phyloP scores from a whole-genome alignment of 768 basidiomycete species.

The Fomitopsis serialis region DNA sequence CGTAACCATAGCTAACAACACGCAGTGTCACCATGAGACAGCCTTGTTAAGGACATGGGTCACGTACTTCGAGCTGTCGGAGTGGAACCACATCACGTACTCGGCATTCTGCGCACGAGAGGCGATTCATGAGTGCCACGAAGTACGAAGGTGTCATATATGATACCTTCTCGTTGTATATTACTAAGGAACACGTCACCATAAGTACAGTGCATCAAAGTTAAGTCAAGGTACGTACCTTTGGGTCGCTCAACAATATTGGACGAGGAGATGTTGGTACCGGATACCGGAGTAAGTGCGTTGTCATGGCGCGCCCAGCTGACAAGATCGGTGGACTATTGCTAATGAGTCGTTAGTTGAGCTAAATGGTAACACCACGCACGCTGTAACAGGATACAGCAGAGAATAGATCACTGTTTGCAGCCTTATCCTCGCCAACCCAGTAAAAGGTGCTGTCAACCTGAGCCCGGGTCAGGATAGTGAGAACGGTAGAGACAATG shows the following conservation, averaged over 20 bases:
- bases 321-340: constrained; percentile 43
- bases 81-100: constrained; percentile 73
- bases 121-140: not conserved
- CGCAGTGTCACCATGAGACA: not conserved
- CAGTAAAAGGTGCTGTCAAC: constrained; percentile 54
- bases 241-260: constrained; percentile 63
- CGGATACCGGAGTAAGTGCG: constrained; percentile 47
- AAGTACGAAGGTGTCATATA: not conserved
- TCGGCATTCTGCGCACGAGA: constrained; percentile 39
- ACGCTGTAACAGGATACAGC: constrained; percentile 59
- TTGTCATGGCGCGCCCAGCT: constrained; percentile 56
- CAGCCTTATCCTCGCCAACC: constrained; percentile 59
- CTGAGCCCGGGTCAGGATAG: constrained; percentile 19
- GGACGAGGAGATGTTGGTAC: constrained; percentile 50
- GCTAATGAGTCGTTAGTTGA: not conserved
- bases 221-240: constrained; percentile 28
- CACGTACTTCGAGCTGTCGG: constrained; percentile 51
- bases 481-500: not conserved
- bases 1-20: constrained; percentile 49
- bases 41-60: not conserved
- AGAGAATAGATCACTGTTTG: constrained; percentile 48
- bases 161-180: constrained; percentile 46
- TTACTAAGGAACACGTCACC: constrained; percentile 26
- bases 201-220: not conserved
- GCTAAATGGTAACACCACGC: constrained; percentile 2